phyloP scores from a whole-genome alignment of 345 rosid genomes.

The Citrus mangshanensis region DNA sequence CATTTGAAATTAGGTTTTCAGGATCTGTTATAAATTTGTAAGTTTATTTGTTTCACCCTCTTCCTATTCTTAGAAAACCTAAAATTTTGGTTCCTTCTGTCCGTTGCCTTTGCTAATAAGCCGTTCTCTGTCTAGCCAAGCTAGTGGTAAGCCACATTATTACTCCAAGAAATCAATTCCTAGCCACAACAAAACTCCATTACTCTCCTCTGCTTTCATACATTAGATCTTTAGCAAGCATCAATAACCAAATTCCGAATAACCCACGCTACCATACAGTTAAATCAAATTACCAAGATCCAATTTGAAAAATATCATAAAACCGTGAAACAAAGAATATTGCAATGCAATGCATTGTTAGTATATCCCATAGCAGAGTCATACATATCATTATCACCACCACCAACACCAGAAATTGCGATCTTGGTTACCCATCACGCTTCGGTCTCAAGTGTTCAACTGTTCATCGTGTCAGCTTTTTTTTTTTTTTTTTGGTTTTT shows the following conservation, averaged over 20 bases:
- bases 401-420: slow-evolving; percentile 14
- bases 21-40: background rate
- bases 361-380: background rate
- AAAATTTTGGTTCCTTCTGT: background rate
- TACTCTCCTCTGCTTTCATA: too few relatives aligned
- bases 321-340: background rate
- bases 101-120: background rate
- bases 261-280: background rate
- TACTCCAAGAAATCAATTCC: background rate
- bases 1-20: background rate
- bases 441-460: background rate
- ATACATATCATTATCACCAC: too few relatives aligned
- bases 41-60: background rate
- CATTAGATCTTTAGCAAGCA: too few relatives aligned
- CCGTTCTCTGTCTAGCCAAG: background rate
- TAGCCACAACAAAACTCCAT: background rate
- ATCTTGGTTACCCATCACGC: background rate
- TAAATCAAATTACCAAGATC: background rate
- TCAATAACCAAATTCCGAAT: background rate
- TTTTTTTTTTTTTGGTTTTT: too few relatives aligned
- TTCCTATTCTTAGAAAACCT: background rate
- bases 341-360: too few relatives aligned
- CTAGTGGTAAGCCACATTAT: background rate
- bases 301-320: too few relatives aligned
- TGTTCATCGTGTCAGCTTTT: too few relatives aligned